These are phyloP conservation scores for Amborella trichopoda DNA, from an alignment of 164 flowering plant genomes.

Conservation along the genomic window DNA sequence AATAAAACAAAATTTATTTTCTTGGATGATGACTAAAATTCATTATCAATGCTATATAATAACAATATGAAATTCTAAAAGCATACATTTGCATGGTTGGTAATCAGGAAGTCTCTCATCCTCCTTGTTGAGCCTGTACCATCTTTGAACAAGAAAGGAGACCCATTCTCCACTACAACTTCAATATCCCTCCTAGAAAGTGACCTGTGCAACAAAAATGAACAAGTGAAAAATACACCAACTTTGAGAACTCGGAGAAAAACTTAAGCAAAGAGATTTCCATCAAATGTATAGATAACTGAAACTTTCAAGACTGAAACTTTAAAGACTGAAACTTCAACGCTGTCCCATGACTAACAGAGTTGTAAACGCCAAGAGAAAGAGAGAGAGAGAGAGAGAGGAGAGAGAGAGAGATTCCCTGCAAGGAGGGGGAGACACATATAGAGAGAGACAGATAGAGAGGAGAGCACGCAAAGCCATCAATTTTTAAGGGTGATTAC, in stretches of 20 bases:
- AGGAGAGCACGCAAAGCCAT: too few species aligned
- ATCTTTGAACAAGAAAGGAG: conserved; percentile 51
- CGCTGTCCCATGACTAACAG: neutral
- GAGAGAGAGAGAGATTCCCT: neutral
- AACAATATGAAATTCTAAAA: neutral
- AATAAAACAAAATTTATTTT: neutral
- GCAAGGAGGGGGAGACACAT: neutral
- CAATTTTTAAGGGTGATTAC: neutral
- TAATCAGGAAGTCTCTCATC: conserved; percentile 35
- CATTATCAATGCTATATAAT: neutral
- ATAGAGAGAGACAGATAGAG: neutral
- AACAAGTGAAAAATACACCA: neutral
- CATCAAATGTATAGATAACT: too few species aligned
- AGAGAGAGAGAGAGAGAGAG: too few species aligned
- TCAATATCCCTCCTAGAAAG: conserved; percentile 58
- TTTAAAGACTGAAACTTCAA: neutral
- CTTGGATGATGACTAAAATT: neutral
- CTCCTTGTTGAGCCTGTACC: conserved; percentile 27
- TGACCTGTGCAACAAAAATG: conserved; percentile 20
- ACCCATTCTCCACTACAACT: conserved; percentile 50
- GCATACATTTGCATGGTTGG: neutral
- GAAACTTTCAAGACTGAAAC: neutral
- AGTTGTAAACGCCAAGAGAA: neutral
- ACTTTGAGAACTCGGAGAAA: neutral
- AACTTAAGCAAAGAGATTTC: neutral